Conservation (phyloP, 352 stramenopile species). For the Phytophthora ramorum region DNA sequence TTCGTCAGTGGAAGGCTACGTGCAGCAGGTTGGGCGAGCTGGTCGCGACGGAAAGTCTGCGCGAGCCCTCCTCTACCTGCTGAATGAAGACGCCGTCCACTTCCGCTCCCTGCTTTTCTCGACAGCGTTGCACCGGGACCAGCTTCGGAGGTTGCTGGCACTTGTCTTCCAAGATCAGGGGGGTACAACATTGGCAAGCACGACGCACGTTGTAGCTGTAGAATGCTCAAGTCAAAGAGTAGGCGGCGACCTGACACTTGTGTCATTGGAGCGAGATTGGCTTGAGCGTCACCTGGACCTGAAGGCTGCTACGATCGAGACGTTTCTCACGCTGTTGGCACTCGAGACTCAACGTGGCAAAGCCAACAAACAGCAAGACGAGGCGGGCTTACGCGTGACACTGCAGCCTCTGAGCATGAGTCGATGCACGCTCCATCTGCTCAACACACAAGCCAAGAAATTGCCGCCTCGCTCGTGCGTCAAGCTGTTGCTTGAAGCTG, state of each 20-base stretch:
- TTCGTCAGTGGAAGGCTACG: slow-evolving; percentile 98
- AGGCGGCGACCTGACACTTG: slow-evolving; percentile 23
- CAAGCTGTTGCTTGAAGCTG: slow-evolving; percentile 47
- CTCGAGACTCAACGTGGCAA: slow-evolving; percentile 35
- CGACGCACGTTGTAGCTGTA: slow-evolving; percentile 38
- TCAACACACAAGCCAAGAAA: slow-evolving; percentile 58
- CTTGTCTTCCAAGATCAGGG: slow-evolving; percentile 43
- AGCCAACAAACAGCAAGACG: slow-evolving; percentile 11
- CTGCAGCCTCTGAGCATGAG: slow-evolving; percentile 60
- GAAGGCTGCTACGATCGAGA: slow-evolving; percentile 78
- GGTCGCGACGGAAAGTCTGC: slow-evolving; percentile 93
- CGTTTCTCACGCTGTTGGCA: slow-evolving; percentile 73
- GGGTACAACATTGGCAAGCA: slow-evolving; percentile 1
- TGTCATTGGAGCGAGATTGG: slow-evolving; percentile 67
- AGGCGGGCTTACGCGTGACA: slow-evolving; percentile 26
- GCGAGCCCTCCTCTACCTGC: slow-evolving; percentile 64
- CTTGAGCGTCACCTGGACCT: slow-evolving; percentile 73
- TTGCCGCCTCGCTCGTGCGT: slow-evolving; percentile 39
- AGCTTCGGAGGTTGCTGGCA: slow-evolving; percentile 55
- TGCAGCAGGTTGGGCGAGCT: slow-evolving; percentile 97
- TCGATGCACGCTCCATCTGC: slow-evolving; percentile 58
- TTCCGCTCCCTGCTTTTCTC: slow-evolving; percentile 81
- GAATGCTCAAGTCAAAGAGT: slow-evolving; percentile 22
- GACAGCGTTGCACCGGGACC: slow-evolving; percentile 63
- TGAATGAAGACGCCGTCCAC: slow-evolving; percentile 67